These are phyloP conservation scores for Colletotrichum incanum DNA, from an alignment of 2,329 filamentous ascomycete genomes.

Conservation along the genomic window DNA sequence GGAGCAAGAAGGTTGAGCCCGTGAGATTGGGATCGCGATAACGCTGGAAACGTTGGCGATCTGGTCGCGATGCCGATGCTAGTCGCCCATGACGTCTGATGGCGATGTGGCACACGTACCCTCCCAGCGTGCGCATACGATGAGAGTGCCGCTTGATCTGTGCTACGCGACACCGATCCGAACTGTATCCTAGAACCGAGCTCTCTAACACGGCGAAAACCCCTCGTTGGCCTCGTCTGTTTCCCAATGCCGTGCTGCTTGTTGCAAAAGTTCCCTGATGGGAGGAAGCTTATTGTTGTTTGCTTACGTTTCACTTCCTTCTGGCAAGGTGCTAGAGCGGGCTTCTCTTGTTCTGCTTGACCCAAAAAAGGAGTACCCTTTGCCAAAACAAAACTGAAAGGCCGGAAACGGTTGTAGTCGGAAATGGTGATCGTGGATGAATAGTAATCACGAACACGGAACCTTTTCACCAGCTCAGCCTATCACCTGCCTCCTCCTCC, in stretches of 20 bases:
- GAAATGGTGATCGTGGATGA: not conserved
- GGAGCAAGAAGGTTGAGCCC: not conserved
- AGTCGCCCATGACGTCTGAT: not conserved
- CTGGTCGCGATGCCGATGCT: not conserved
- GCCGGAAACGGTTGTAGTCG: slow-evolving; percentile 5
- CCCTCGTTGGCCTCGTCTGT: no score
- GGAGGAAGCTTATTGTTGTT: not conserved
- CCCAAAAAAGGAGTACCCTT: not conserved
- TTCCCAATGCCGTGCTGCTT: not conserved
- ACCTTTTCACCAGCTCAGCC: not conserved
- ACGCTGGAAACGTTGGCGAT: slow-evolving; percentile 16
- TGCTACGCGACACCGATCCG: not conserved
- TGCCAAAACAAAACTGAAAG: not conserved
- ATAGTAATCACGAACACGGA: slow-evolving; percentile 2
- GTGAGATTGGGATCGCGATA: slow-evolving; percentile 2
- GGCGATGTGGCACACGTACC: not conserved
- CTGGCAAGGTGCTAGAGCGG: not conserved
- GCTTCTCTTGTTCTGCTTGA: not conserved
- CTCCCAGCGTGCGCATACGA: not conserved
- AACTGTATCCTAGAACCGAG: not conserved
- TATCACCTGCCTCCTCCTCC: not conserved
- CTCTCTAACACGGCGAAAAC: not conserved
- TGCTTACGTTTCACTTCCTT: not conserved
- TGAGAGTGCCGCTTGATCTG: not conserved
- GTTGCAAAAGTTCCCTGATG: slow-evolving; percentile 13